Base-by-base conservation (phyloP, 805 yeast species). In the Ogataea angusta region DNA sequence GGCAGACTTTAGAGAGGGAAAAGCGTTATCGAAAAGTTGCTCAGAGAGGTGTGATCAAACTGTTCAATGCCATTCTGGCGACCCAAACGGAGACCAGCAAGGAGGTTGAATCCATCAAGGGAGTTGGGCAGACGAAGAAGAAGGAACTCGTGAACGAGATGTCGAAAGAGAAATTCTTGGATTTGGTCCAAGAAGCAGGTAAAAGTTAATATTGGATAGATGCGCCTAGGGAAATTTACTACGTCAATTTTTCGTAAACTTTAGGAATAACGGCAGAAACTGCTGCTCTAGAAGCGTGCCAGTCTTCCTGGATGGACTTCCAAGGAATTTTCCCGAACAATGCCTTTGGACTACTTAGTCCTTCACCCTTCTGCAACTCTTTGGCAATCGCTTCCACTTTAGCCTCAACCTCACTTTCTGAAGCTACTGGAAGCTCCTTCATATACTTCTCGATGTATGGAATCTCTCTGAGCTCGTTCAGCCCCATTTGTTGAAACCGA, bases 81-180 rank as follows among this genome's bases (percentile, higher is more conserved):
- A 83, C 95, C 1, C 97, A 88, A 62, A 75, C 31, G 72, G 86
- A 58, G 69, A 69, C 86, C 14, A 93, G 82, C 42, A 75, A 76
- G 48, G 72, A 67, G 46, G 64, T 87, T 52, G 82, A 83, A 57
- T 87, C 87, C 56, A 72, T 80, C 16, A 97, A 56, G 40, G 57
- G 40, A 30, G 66, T 63, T 18, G 77, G 73, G 36, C 68, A 62
- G 37, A 60, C 64, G 52, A 78, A 59, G 67, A 75, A 72, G 60
- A 68, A 74, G 51, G 82, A 82, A 50, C 76, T 80, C 45, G 60
- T 82, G 45, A 82, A 79, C 30, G 96, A 89, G 53, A 73, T 90
- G 39, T 83, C 95, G 5, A 91, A 90, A 61, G 95, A 89, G 59
- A 85, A 80, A 60, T 90, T 90, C 57, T 73, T 90, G 63, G 96